Evolutionary conservation across 2,329 filamentous ascomycete species (phyloP), one percentile per base, ranked within the genome.

Genomic region (Penicillium paneum): DNA sequence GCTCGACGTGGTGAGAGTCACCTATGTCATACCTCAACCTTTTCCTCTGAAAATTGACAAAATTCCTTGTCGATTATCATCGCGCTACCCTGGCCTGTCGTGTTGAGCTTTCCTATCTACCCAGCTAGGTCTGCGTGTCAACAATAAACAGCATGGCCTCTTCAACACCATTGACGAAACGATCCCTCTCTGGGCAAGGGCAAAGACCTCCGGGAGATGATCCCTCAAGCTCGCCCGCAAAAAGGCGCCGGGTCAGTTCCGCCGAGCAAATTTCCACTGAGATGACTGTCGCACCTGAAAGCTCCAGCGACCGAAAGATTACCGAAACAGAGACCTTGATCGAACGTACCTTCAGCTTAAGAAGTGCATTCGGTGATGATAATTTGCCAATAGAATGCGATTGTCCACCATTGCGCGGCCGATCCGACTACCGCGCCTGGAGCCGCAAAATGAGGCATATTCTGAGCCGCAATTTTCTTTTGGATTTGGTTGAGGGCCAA

Each of bases 361-460:
- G 49, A 34, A 38, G 28, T 15, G 28, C 26, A 29, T 31, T 26
- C 13, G 41, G 13, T 10, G 28, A 46, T 19, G 49, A 52, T 19
- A 26, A 31, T n/a, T 13, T 31, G 17, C 34, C 41, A 39, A 38
- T 46, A 45, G 26, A 39, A 39, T 52, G 41, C 34, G 15, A 46
- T 15, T 52, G 49, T n/a, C 34, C 41, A 12, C 49, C 49, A 4
- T 28, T 52, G 10, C 49, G 49, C 7, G 49, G 49, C 26, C 49
- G 49, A 8, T 52, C 49, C 8, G 41, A 52, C 28, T 52, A 52
- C 7, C 49, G 49, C 13, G 1, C 19, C 13, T 52, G 49, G 49
- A 19, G 41, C 5, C 49, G 34, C 41, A 39, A 32, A 26, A 39
- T 52, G 13, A 39, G n/a, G 26, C 13, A 34, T 21, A 8, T 52